Conservation (phyloP, 768 basidiomycete genomes). For the Agrocybe pediades region DNA sequence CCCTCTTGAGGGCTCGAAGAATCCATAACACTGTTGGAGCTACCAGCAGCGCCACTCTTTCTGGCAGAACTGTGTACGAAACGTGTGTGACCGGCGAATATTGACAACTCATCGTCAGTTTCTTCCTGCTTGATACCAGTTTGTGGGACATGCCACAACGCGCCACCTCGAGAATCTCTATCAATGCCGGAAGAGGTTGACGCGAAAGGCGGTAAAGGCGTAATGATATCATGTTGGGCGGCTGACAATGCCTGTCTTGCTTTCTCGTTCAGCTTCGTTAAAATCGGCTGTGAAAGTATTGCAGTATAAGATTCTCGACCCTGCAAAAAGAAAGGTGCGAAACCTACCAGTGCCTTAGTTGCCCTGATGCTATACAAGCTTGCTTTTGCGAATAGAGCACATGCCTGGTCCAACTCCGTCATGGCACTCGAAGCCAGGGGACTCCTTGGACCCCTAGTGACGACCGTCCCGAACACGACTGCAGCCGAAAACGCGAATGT, state of each 20-base stretch:
- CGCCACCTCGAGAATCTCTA: conserved; percentile 34
- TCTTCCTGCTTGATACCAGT: conserved; percentile 50
- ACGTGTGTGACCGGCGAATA: conserved; percentile 68
- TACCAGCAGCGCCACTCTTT: conserved; percentile 20
- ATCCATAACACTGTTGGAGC: conserved; percentile 11
- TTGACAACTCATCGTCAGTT: conserved; percentile 65
- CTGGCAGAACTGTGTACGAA: conserved; percentile 51
- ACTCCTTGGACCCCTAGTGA: conserved; percentile 70
- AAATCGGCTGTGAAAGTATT: conserved; percentile 47
- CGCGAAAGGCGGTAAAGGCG: conserved; percentile 10
- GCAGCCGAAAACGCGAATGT: conserved; percentile 59
- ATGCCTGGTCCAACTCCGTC: conserved; percentile 68
- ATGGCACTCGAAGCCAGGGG: conserved; percentile 69
- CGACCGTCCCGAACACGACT: conserved; percentile 78
- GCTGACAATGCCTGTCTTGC: conserved; percentile 56
- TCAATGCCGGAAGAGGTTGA: not conserved
- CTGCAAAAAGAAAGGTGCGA: not conserved
- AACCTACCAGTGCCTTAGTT: conserved; percentile 62
- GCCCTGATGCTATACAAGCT: conserved; percentile 61
- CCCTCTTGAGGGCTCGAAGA: conserved; percentile 14
- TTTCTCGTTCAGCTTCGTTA: conserved; percentile 64
- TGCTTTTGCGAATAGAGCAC: conserved; percentile 64
- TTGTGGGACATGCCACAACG: conserved; percentile 40
- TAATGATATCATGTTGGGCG: conserved; percentile 38
- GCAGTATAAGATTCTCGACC: not conserved